phyloP scores from a whole-genome alignment of 1,284 basidiomycete genomes.

The Ganoderma resinaceum region DNA sequence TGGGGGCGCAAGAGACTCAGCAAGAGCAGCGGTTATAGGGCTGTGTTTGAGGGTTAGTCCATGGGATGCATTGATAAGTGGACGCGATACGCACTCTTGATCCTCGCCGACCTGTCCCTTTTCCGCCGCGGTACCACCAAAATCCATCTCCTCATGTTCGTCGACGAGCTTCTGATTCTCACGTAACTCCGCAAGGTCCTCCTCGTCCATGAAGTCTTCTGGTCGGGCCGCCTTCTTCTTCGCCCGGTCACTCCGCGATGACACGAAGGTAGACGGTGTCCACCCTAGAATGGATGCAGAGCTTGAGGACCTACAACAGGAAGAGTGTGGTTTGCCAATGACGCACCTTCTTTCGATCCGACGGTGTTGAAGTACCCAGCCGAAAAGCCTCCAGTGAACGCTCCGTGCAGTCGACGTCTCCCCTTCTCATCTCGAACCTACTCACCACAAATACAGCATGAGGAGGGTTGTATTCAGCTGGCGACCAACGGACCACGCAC shows the following conservation, averaged over 20 bases:
- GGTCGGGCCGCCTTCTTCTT: slow-evolving; percentile 63
- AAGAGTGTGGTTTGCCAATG: background rate
- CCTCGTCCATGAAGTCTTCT: slow-evolving; percentile 99
- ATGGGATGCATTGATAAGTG: background rate
- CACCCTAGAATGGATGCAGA: slow-evolving; percentile 69
- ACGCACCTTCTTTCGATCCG: slow-evolving; percentile 91
- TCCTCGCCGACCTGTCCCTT: slow-evolving; percentile 39
- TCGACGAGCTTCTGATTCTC: slow-evolving; percentile 79
- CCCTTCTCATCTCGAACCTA: slow-evolving; percentile 96
- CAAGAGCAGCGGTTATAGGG: slow-evolving; percentile 65
- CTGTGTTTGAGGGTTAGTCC: slow-evolving; percentile 43
- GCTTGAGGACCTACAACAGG: background rate
- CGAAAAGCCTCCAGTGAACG: slow-evolving; percentile 97
- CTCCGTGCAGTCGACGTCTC: slow-evolving; percentile 90
- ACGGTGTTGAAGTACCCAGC: slow-evolving; percentile 98
- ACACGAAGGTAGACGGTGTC: slow-evolving; percentile 91
- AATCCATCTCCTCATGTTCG: slow-evolving; percentile 78
- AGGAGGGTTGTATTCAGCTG: background rate
- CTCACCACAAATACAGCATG: background rate
- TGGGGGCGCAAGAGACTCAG: slow-evolving; percentile 64
- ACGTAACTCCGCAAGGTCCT: slow-evolving; percentile 86
- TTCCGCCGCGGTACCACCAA: slow-evolving; percentile 65
- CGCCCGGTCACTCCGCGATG: slow-evolving; percentile 79
- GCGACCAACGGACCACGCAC: slow-evolving; percentile 48
- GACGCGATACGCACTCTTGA: slow-evolving; percentile 65